Evolutionary conservation across 768 basidiomycete genomes (phyloP).

Genomic region (Lentinula lateritia): DNA sequence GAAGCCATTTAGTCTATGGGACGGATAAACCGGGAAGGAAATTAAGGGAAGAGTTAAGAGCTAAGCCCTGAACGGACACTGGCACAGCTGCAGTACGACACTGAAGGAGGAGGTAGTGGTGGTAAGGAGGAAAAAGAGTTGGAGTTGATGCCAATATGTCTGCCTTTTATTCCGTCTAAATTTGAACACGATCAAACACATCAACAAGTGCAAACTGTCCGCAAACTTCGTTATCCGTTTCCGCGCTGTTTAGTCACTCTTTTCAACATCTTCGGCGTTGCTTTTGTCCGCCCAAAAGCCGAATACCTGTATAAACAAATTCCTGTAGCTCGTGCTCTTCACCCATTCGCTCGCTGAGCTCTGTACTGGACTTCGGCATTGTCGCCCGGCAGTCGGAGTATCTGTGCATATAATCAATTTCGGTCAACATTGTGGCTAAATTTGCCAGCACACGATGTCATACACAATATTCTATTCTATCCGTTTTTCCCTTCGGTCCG

Average conservation of each 20-base stretch:
- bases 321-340: background rate
- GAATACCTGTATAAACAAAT: background rate
- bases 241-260: background rate
- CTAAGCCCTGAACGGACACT: slow-evolving; percentile 19
- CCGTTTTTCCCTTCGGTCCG: background rate
- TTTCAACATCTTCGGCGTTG: background rate
- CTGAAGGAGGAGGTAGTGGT: slow-evolving; percentile 10
- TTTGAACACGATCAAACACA: slow-evolving; percentile 6
- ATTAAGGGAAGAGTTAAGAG: slow-evolving; percentile 15
- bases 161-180: slow-evolving; percentile 7
- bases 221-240: background rate
- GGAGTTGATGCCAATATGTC: slow-evolving; percentile 1
- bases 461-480: background rate
- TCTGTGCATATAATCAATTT: too few species aligned
- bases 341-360: background rate
- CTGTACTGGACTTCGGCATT: background rate
- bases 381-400: background rate
- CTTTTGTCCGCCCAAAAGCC: slow-evolving; percentile 2
- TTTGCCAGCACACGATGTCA: background rate
- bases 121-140: slow-evolving; percentile 8
- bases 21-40: slow-evolving; percentile 17
- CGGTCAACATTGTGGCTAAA: background rate
- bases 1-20: slow-evolving; percentile 25
- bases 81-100: background rate
- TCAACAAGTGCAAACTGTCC: slow-evolving; percentile 6